Evolutionary conservation across 1,139 yeast genomes (phyloP), one percentile per base, ranked within the genome.

Genomic region (Scheffersomyces lignicola): DNA sequence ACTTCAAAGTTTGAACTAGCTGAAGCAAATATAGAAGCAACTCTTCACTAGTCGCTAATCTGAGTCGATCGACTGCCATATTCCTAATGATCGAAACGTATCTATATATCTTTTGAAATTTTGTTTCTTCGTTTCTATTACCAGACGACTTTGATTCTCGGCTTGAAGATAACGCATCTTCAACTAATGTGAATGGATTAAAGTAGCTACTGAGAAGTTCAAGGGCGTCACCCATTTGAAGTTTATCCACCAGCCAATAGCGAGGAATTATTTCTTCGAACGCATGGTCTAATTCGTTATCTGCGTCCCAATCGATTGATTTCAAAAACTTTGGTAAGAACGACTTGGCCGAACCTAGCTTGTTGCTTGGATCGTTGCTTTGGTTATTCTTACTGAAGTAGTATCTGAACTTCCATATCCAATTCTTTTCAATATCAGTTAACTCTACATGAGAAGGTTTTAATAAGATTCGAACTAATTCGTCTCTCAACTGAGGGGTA

Each of bases 331-430:
- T 92, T 16, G 95, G 87, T 38, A 88, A 65, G 15, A 89, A 89
- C 37, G 78, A 80, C 32, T 56, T 59, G 14, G 43, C 29, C 6
- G 45, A 39, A 13, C 45, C 51, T 9, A 49, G 40, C 29, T 48
- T 47, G 9, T 42, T 39, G 18, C 36, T 41, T 11, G 45, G 44
- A 18, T 45, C 59, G 17, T 51, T 54, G 17, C 51, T 42, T 3
- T 60, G 42, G 39, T 63, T 54, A 50, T 83, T 85, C 42, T 84
- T 80, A 31, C 92, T 76, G 37, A 90, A 73, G 56, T 83, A 90
- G 62, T 87, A 92, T 36, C 98, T 66, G 58, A 85, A 92, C 58
- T 86, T 86, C 97, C 97, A 92, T 12, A 94, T 73, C 49, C 89
- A 62, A 45, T 89, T 89, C 64, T 86, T 89, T 47, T 92, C 97